These are phyloP conservation scores for Novakomyces olei DNA, from an alignment of 805 yeast species.

Conservation along the genomic window DNA sequence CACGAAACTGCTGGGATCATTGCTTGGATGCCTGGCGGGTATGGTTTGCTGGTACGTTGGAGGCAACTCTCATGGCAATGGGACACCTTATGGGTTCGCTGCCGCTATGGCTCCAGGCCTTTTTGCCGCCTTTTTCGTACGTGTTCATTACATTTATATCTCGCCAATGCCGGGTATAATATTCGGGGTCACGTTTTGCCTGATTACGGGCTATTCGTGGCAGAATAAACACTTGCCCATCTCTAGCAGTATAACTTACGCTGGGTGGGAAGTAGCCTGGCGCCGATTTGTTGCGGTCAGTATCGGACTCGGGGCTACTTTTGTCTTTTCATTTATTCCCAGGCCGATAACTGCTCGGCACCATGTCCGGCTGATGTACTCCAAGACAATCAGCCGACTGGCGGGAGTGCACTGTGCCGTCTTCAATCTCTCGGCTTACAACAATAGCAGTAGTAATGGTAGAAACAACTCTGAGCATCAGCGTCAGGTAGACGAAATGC, in stretches of 20 bases:
- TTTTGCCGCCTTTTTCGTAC: slow-evolving; percentile 12
- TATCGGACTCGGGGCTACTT: slow-evolving; percentile 14
- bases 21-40: slow-evolving; percentile 15
- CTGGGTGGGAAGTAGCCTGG: slow-evolving; percentile 17
- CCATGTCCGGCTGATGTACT: slow-evolving; percentile 14
- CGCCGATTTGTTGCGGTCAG: slow-evolving; percentile 16
- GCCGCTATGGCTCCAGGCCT: slow-evolving; percentile 13
- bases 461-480: too few relatives aligned
- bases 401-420: slow-evolving; percentile 15
- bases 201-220: slow-evolving; percentile 17
- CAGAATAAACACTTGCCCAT: slow-evolving; percentile 10
- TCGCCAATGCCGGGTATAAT: slow-evolving; percentile 15
- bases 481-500: too few relatives aligned
- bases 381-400: slow-evolving; percentile 10
- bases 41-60: slow-evolving; percentile 17
- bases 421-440: too few relatives aligned
- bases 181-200: slow-evolving; percentile 12
- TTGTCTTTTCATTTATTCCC: slow-evolving; percentile 16
- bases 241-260: slow-evolving; percentile 10
- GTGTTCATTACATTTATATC: slow-evolving; percentile 14
- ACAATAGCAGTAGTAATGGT: too few relatives aligned
- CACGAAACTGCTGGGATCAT: slow-evolving; percentile 13
- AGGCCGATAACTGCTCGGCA: slow-evolving; percentile 15
- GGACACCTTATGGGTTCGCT: slow-evolving; percentile 17
- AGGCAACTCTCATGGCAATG: slow-evolving; percentile 15